Conservation (phyloP, 768 basidiomycete species). For the Lenzites betulinus region DNA sequence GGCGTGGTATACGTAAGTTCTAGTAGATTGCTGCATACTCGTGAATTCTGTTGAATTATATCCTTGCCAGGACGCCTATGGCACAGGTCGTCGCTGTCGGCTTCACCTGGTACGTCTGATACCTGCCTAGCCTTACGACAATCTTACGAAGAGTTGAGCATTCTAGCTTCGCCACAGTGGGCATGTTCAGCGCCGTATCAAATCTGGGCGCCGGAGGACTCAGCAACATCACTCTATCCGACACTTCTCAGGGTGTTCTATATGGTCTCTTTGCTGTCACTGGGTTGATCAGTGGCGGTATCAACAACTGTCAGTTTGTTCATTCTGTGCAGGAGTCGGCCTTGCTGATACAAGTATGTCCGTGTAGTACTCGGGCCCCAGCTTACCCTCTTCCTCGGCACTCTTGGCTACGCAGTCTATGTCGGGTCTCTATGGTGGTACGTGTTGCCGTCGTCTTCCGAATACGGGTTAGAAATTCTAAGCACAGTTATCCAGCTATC, state of each 20-base stretch:
- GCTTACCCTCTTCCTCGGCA: slow-evolving; percentile 50
- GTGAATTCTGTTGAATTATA: not conserved
- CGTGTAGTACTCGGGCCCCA: slow-evolving; percentile 46
- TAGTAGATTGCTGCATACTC: not conserved
- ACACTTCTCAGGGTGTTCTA: slow-evolving; percentile 44
- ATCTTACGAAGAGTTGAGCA: not conserved
- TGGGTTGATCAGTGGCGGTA: slow-evolving; percentile 42
- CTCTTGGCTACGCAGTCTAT: slow-evolving; percentile 54
- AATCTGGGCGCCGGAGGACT: slow-evolving; percentile 43
- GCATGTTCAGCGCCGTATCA: slow-evolving; percentile 43
- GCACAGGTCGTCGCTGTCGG: slow-evolving; percentile 39
- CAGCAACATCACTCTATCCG: slow-evolving; percentile 41
- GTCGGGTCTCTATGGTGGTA: slow-evolving; percentile 49
- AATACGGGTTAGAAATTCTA: not conserved
- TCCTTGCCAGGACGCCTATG: slow-evolving; percentile 31
- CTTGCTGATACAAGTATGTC: not conserved
- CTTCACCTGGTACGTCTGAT: slow-evolving; percentile 31
- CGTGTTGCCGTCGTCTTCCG: slow-evolving; percentile 10
- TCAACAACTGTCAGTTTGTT: slow-evolving; percentile 34
- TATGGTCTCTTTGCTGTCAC: slow-evolving; percentile 46
- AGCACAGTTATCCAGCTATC: slow-evolving; percentile 31
- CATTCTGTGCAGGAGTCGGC: not conserved
- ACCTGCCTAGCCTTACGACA: not conserved
- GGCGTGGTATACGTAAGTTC: not conserved
- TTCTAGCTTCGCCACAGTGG: slow-evolving; percentile 37